A percentile compares a stretch with the other conserved stretches of the same genome.
Conservation (phyloP, 2,329 filamentous ascomycete species). For the Fusarium continuum region DNA sequence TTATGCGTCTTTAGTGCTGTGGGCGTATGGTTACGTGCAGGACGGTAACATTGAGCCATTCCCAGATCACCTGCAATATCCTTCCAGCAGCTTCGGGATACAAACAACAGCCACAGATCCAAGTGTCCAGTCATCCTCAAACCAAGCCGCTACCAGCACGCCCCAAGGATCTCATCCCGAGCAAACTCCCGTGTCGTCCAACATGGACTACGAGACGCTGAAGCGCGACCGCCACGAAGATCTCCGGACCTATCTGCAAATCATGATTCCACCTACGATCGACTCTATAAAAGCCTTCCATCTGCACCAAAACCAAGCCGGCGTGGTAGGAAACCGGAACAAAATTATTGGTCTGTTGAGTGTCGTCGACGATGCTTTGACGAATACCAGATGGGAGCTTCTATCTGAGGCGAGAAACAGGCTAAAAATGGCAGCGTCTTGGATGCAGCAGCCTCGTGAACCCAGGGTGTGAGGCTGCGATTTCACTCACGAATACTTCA, state of each 20-base stretch:
- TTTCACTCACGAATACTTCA: not conserved
- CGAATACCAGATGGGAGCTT: slow-evolving; percentile 41
- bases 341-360: slow-evolving; percentile 41
- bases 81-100: slow-evolving; percentile 16
- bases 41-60: slow-evolving; percentile 42
- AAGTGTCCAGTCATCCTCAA: slow-evolving; percentile 34
- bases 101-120: slow-evolving; percentile 26
- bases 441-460: slow-evolving; percentile 40
- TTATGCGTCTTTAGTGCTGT: slow-evolving; percentile 42
- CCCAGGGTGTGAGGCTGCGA: slow-evolving; percentile 27
- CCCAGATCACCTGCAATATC: slow-evolving; percentile 41
- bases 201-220: slow-evolving; percentile 32
- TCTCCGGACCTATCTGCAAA: slow-evolving; percentile 42
- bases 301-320: slow-evolving; percentile 43
- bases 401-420: slow-evolving; percentile 40
- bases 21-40: slow-evolving; percentile 44
- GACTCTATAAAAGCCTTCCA: slow-evolving; percentile 44
- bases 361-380: slow-evolving; percentile 40
- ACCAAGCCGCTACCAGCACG: slow-evolving; percentile 18
- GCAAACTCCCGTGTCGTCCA: slow-evolving; percentile 25
- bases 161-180: slow-evolving; percentile 33
- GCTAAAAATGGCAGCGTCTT: slow-evolving; percentile 40
- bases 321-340: slow-evolving; percentile 42
- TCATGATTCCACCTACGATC: slow-evolving; percentile 43
- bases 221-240: slow-evolving; percentile 41